Evolutionary conservation across 495 filamentous ascomycete genomes (phyloP), one percentile per base, ranked within the genome.

Genomic region (Usnea hakonensis): DNA sequence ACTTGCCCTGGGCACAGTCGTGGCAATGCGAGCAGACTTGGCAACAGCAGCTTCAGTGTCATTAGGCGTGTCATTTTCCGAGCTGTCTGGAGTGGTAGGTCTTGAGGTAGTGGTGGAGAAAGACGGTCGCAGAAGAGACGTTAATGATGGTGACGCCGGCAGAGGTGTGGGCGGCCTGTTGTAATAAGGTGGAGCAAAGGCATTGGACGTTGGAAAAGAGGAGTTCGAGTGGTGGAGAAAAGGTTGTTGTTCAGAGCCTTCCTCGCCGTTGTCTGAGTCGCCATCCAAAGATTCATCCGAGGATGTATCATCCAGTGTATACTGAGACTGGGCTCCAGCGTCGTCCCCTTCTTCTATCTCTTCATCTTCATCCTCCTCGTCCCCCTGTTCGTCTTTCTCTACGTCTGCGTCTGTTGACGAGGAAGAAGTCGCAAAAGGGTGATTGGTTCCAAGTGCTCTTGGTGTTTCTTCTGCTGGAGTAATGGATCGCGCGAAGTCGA

Each of bases 111-210:
- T 81, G 1, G 83, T 79, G 44, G 78, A 84, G 58, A 88, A 88
- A 0, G 83, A 78, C 0, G 87, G 87, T 21, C 93, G 86, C 7
- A 97, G 84, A n/a, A 98, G 83, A 1, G 90, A 95, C n/a, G 94
- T 97, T 57, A 98, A 72, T 2, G 90, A 96, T 2, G 94, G 94
- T 3, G 93, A 97, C 0, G 94, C 94, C 0, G 94, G 94, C 10
- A 98, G 77, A 6, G 94, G 94, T 5, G 90, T 93, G 1, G 90
- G 90, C 21, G 90, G 90, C 14, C 89, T 82, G 66, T 90, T 90
- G 76, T 95, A 95, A 77, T 92, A 95, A 16, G 90, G 90, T 30
- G 90, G 90, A 38, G 88, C 89, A 72, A 94, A 92, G 65, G 85
- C 84, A 72, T 75, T 33, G 65, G 75, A 48, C 74, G 72, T 55